These are phyloP conservation scores for Globisporangium acanthophoron DNA, from an alignment of 352 stramenopile genomes.

Conservation along the genomic window DNA sequence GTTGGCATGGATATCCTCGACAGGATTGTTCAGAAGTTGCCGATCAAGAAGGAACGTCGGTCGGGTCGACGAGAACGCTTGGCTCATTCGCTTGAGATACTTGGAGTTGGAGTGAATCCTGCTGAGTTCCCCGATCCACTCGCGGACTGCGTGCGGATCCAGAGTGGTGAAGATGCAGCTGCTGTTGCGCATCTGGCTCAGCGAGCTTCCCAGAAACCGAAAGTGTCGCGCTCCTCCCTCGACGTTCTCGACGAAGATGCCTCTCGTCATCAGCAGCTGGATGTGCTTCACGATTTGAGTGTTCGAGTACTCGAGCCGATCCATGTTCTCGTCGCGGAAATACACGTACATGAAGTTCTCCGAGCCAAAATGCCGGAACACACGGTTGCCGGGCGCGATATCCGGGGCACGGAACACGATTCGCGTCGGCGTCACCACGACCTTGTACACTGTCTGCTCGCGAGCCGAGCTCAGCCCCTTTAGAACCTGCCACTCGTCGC, in stretches of 20 bases:
- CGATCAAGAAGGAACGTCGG: conserved; percentile 41
- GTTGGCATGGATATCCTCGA: conserved; percentile 38
- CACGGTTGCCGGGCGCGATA: conserved; percentile 48
- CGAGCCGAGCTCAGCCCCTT: conserved; percentile 7
- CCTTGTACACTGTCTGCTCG: conserved; percentile 42
- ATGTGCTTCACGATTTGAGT: conserved; percentile 29
- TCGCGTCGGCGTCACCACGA: conserved; percentile 60
- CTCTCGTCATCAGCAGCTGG: conserved; percentile 28
- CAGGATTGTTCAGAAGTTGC: conserved; percentile 33
- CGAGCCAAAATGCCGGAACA: conserved; percentile 62
- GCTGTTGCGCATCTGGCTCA: conserved; percentile 72
- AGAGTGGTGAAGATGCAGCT: conserved; percentile 65
- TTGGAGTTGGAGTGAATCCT: conserved; percentile 50
- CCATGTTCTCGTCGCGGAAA: conserved; percentile 76
- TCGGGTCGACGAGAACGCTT: conserved; percentile 68
- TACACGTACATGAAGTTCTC: conserved; percentile 83
- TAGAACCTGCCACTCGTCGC: conserved; percentile 25
- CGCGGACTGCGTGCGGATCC: conserved; percentile 37
- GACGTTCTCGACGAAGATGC: conserved; percentile 32
- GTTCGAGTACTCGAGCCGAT: conserved; percentile 56
- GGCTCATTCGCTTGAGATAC: conserved; percentile 72
- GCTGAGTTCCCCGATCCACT: conserved; percentile 61
- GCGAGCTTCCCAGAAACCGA: conserved; percentile 60
- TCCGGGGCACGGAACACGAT: conserved; percentile 55
- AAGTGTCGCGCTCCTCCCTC: conserved; percentile 20